Evolutionary conservation across 495 filamentous ascomycete genomes (phyloP).

Genomic region (Talaromyces stipitatus): DNA sequence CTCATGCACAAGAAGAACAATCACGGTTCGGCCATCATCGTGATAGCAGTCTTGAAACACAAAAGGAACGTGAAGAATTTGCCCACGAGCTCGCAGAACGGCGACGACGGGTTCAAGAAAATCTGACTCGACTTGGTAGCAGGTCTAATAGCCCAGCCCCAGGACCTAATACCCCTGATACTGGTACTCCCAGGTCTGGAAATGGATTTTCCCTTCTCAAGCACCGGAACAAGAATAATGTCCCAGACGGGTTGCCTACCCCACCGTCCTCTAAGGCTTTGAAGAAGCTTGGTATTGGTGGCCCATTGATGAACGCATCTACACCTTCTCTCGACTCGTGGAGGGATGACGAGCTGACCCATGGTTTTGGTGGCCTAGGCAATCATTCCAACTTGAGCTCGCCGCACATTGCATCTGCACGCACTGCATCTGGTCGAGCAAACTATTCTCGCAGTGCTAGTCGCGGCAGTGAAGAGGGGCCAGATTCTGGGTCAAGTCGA

Average conservation of each 20-base stretch:
- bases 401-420: constrained; percentile 29
- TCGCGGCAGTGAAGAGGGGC: constrained; percentile 32
- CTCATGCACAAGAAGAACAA: constrained; percentile 16
- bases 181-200: constrained; percentile 30
- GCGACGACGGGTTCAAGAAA: constrained; percentile 72
- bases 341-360: constrained; percentile 37
- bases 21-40: constrained; percentile 33
- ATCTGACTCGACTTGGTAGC: constrained; percentile 59
- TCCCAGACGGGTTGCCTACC: constrained; percentile 36
- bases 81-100: constrained; percentile 71
- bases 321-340: constrained; percentile 41
- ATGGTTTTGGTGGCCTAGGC: constrained; percentile 23
- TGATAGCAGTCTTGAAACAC: constrained; percentile 51
- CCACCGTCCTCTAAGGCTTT: constrained; percentile 51
- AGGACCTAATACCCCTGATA: constrained; percentile 37
- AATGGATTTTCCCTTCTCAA: constrained; percentile 64
- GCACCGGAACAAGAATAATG: constrained; percentile 56
- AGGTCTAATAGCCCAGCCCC: constrained; percentile 43
- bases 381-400: constrained; percentile 36
- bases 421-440: constrained; percentile 25
- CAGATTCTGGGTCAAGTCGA: constrained; percentile 35
- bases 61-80: constrained; percentile 68
- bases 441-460: constrained; percentile 16
- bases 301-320: constrained; percentile 42
- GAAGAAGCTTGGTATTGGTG: constrained; percentile 64